Evolutionary conservation across 129 eudicot species (phyloP).

Genomic region (Centrapalus pauciflorus): DNA sequence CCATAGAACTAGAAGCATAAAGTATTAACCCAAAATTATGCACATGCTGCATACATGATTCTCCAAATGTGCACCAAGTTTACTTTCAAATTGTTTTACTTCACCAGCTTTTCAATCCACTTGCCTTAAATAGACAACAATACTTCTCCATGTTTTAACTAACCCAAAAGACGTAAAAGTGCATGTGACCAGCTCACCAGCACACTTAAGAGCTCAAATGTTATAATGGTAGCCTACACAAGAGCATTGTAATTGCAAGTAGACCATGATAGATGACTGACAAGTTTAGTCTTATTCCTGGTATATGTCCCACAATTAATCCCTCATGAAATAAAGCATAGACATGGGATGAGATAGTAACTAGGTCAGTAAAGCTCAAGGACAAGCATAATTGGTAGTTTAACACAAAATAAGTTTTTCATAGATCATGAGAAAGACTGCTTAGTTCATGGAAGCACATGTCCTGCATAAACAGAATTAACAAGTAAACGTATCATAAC

Average conservation of each 20-base stretch:
- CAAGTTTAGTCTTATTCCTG: neutral
- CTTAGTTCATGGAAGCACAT: neutral
- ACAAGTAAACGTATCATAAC: conserved; percentile 2
- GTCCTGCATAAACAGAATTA: conserved; percentile 1
- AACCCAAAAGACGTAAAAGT: neutral
- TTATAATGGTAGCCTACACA: neutral
- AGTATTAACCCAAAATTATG: neutral
- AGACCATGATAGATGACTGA: neutral
- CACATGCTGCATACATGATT: neutral
- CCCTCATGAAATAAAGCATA: neutral
- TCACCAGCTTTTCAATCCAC: neutral
- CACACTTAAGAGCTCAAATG: neutral
- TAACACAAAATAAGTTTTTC: neutral
- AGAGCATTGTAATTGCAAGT: neutral
- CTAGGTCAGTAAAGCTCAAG: neutral
- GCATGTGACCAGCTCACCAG: neutral
- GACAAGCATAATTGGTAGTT: neutral
- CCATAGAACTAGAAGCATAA: neutral
- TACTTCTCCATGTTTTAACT: neutral
- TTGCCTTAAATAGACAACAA: neutral
- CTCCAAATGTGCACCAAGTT: neutral
- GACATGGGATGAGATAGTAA: neutral
- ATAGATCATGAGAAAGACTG: neutral
- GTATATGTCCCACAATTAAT: neutral
- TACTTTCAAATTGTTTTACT: neutral